Conservation (phyloP, 2,329 filamentous ascomycete species). For the Diaporthe sp. region DNA sequence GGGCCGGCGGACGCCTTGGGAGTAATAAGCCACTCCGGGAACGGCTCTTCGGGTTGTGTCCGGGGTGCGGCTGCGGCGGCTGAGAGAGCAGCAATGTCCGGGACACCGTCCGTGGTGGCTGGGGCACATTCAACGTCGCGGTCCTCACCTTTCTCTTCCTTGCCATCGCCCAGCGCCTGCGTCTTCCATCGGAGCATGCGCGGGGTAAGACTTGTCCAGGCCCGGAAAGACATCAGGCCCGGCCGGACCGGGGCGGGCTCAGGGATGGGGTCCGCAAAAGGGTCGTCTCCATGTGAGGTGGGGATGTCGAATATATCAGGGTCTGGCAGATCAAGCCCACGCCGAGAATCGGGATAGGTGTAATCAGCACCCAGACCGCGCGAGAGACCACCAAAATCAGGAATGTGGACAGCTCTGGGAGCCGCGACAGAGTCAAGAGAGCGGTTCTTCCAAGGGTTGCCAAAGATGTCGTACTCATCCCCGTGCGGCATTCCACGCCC, state of each 20-base stretch:
- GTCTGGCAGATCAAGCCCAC: background rate
- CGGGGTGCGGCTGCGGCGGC: background rate
- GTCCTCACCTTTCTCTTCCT: too few relatives aligned
- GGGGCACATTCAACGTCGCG: too few relatives aligned
- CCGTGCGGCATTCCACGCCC: background rate
- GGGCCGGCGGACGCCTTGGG: background rate
- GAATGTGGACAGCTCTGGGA: background rate
- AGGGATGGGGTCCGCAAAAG: background rate
- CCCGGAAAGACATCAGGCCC: background rate
- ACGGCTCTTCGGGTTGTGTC: background rate
- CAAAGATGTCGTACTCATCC: background rate
- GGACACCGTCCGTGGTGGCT: background rate
- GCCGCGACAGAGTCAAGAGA: background rate
- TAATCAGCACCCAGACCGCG: fast-evolving
- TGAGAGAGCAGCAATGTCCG: background rate
- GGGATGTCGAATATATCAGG: background rate
- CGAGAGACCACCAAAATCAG: fast-evolving
- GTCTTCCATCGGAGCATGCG: background rate
- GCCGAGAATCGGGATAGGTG: background rate
- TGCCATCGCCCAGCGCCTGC: background rate
- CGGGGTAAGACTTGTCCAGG: background rate
- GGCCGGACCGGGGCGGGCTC: background rate
- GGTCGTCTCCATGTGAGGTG: fast-evolving
- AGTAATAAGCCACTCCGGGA: background rate
- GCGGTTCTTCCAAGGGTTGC: background rate